Evolutionary conservation across 305 asterid genomes (phyloP), one percentile per base, ranked within the genome.

Genomic region (Petunia hybrid): DNA sequence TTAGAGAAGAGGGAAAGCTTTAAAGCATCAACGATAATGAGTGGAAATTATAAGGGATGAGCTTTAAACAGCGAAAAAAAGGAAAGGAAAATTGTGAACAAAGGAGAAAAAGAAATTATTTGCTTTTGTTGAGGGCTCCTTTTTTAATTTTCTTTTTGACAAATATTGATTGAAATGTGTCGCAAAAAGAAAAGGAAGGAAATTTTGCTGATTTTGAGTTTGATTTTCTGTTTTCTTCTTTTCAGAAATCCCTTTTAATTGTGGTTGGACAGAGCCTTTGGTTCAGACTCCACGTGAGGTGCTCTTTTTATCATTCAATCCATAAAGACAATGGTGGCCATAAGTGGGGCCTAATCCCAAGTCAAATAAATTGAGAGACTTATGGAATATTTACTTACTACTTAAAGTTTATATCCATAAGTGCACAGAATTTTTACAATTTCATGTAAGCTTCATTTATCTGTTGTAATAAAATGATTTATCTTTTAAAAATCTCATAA

Each of bases 271-370:
- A 92, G 95, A 88, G 83, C 84, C 88, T 86, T 89, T 90, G 94
- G 92, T 90, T 92, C 97, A 91, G 98, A 89, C 83, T 92, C 97
- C 98, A 92, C 97, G 98, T 94, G 98, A 92, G 97, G 90, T 94
- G 92, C 97, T 88, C 95, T 90, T 92, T 92, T 84, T 90, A 94
- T 92, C 88, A 92, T 91, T 91, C 95, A 90, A 92, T 91, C 97
- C 96, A 91, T 88, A 91, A 91, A 91, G 98, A 91, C 97, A 93
- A 67, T 89, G 94, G 93, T 88, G 94, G 85, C 89, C 92, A 39
- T 6, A 76, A 22, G 57, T 89, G 91, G 97, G 94, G 57, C 93
- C 97, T 89, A 86, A 64, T 55, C 80, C 85, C 89, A 89, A 88
- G 91, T 92, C 91, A 92, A 85, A 83, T 88, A 88, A 80, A 87